Evolutionary conservation across 305 asterid species (phyloP).

Genomic region (Fraxinus baroniana): DNA sequence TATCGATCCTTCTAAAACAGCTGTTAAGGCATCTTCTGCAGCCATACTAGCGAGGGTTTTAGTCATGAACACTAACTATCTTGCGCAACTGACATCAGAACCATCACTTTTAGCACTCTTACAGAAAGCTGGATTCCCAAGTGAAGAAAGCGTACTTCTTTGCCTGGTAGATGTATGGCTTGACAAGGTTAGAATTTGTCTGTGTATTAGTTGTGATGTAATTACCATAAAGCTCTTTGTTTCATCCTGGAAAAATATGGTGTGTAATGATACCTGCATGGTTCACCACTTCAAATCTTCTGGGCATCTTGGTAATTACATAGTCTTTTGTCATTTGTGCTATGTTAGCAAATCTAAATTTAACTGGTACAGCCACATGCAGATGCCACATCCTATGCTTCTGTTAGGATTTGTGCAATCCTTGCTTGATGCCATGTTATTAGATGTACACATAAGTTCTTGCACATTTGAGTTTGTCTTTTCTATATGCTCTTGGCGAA

Average conservation of each 20-base stretch:
- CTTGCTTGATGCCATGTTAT: background rate
- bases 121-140: slow-evolving; percentile 71
- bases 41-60: slow-evolving; percentile 87
- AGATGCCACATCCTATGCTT: background rate
- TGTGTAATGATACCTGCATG: background rate
- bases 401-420: background rate
- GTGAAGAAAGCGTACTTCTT: slow-evolving; percentile 78
- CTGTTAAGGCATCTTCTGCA: slow-evolving; percentile 77
- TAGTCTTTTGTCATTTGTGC: background rate
- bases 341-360: background rate
- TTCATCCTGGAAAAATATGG: slow-evolving; percentile 5
- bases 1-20: slow-evolving; percentile 72
- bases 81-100: slow-evolving; percentile 83
- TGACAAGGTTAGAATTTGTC: slow-evolving; percentile 61
- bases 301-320: background rate
- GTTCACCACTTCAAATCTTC: background rate
- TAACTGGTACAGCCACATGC: background rate
- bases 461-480: background rate
- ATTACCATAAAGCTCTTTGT: background rate
- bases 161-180: slow-evolving; percentile 95
- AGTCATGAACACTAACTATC: slow-evolving; percentile 83
- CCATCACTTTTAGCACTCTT: slow-evolving; percentile 61
- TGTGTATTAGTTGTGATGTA: background rate
- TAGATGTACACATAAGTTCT: background rate
- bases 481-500: background rate